A percentile compares a stretch with the other conserved stretches of the same genome.
These are phyloP conservation scores for Knoxia roxburghii DNA, from an alignment of 257 asterid genomes.

Conservation along the genomic window DNA sequence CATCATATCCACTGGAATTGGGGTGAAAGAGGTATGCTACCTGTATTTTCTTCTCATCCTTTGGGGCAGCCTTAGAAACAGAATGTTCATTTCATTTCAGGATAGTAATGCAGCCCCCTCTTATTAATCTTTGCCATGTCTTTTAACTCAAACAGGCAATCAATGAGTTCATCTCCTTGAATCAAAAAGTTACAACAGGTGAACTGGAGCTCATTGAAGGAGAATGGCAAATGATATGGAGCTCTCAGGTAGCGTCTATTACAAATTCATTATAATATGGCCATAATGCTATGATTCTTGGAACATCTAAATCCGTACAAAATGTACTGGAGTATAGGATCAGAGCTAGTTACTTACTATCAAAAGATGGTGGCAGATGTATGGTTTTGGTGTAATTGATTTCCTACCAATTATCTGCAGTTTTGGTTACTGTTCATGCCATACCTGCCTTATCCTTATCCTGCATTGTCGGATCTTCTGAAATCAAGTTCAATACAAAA, in stretches of 20 bases:
- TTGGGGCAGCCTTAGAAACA: not conserved
- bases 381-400: not conserved
- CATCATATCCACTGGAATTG: conserved; percentile 47
- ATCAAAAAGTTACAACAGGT: conserved; percentile 27
- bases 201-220: conserved; percentile 74
- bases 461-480: not conserved
- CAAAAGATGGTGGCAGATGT: not conserved
- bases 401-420: not conserved
- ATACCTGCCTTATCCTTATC: not conserved
- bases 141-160: conserved; percentile 48
- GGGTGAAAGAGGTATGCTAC: conserved; percentile 53
- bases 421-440: not conserved
- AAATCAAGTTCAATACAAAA: not conserved
- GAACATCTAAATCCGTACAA: not conserved
- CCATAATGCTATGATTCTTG: not conserved
- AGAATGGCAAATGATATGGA: conserved; percentile 92
- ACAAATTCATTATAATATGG: not conserved
- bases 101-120: not conserved
- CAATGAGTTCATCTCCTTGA: conserved; percentile 42
- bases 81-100: not conserved
- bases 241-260: conserved; percentile 62
- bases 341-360: not conserved
- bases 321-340: not conserved
- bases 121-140: conserved; percentile 3
- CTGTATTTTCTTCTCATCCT: not conserved